Conservation (phyloP, 352 stramenopile species). For the Pythium angustatum region DNA sequence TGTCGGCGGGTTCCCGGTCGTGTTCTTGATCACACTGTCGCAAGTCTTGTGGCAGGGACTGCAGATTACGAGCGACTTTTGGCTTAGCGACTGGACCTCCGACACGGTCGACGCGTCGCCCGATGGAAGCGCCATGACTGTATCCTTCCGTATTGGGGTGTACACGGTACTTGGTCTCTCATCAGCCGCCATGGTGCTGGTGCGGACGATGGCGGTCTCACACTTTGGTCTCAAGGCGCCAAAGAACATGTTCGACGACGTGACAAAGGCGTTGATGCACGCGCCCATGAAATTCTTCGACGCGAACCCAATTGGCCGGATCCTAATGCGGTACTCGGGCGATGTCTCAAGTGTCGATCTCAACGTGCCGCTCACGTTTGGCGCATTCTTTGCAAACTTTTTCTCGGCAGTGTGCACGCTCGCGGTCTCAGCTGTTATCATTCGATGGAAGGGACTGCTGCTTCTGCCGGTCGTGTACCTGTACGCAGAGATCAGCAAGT, state of each 20-base stretch:
- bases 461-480: constrained; percentile 72
- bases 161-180: neutral
- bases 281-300: constrained; percentile 92
- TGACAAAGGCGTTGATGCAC: constrained; percentile 77
- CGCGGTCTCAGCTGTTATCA: constrained; percentile 59
- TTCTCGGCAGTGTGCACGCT: constrained; percentile 63
- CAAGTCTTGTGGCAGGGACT: constrained; percentile 77
- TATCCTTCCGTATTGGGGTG: neutral
- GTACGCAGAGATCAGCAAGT: constrained; percentile 58
- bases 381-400: constrained; percentile 52
- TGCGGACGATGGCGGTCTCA: constrained; percentile 10
- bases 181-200: constrained; percentile 14
- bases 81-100: constrained; percentile 85
- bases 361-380: constrained; percentile 32
- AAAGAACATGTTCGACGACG: constrained; percentile 71
- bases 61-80: constrained; percentile 84
- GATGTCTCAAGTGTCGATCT: constrained; percentile 87
- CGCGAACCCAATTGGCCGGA: constrained; percentile 80
- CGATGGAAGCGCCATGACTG: neutral
- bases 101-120: neutral
- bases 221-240: constrained; percentile 13
- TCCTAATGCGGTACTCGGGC: constrained; percentile 86
- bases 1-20: constrained; percentile 39
- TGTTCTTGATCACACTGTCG: constrained; percentile 40
- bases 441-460: constrained; percentile 61